Evolutionary conservation across 1,284 basidiomycete species (phyloP).

Genomic region (Quambalaria eucalypti): DNA sequence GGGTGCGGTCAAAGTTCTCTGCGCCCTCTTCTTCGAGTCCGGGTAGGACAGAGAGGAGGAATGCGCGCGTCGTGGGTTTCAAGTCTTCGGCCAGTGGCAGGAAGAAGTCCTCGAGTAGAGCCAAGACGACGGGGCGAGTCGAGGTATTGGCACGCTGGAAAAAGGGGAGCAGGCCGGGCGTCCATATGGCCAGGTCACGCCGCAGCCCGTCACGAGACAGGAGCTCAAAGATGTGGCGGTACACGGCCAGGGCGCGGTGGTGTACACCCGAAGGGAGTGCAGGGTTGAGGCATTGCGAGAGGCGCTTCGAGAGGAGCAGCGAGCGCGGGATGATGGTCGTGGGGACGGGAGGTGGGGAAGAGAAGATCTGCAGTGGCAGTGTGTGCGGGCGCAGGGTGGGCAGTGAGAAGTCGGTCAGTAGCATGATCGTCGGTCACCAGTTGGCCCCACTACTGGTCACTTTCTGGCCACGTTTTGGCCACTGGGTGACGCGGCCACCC

Average conservation of each 20-base stretch:
- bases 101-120: constrained; percentile 52
- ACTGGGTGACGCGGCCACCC: no score
- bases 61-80: constrained; percentile 82
- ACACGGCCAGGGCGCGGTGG: constrained; percentile 89
- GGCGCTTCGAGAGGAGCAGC: constrained; percentile 82
- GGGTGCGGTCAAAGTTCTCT: constrained; percentile 91
- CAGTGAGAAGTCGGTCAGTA: neutral
- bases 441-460: neutral
- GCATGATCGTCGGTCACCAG: neutral
- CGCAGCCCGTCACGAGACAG: constrained; percentile 80
- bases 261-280: constrained; percentile 94
- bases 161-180: constrained; percentile 91
- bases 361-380: constrained; percentile 53
- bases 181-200: constrained; percentile 85
- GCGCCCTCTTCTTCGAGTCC: constrained; percentile 91
- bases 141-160: constrained; percentile 95
- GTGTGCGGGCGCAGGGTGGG: neutral
- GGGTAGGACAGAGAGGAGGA: constrained; percentile 68
- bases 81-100: constrained; percentile 72
- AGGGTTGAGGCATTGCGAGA: constrained; percentile 93
- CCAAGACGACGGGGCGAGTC: constrained; percentile 31
- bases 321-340: constrained; percentile 68
- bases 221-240: constrained; percentile 77
- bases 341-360: constrained; percentile 51
- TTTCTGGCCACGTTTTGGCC: no score